Base-by-base conservation (phyloP, 2,329 filamentous ascomycete species). In the Metarhizium album region DNA sequence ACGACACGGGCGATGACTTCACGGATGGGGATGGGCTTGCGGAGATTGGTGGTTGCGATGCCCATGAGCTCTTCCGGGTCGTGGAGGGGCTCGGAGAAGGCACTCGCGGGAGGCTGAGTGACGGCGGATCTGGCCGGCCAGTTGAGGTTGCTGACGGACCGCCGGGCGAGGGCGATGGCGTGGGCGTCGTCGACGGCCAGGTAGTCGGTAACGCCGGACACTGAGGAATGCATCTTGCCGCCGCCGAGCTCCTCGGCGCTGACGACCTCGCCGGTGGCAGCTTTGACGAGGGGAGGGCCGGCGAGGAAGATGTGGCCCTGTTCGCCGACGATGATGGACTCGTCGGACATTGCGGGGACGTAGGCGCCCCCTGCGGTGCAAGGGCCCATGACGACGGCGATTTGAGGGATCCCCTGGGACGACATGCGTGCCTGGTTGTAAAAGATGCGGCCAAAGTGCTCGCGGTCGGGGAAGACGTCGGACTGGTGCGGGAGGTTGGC, bases 241-340 rank as follows among this genome's bases (percentile, higher is more conserved):
- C 91, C 91, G 45, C 91, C 91, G 1, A 98, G 78, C 33, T 95
- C 89, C 67, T 98, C 91, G 7, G 88, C 87, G 42, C 81, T 88
- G 50, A 97, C 90, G 29, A 87, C 83, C 69, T 98, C 91, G 13
- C 91, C 93, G 0, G 93, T 98, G 11, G 91, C 91, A 8, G 93
- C 93, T 70, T 96, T 95, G 55, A 98, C 93, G 1, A 98, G 76
- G 0, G 93, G 91, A 18, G 91, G 91, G 0, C 91, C 93, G 1
- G 91, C 91, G 2, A 98, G 80, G 74, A 97, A 98, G 64, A 98
- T 95, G 58, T 95, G 90, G n/a, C 91, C 91, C 67, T 96, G 90
- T 48, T 90, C 86, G 62, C 89, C 83, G 38, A 97, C 93, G 57
- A 98, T 97, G 67, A 98, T 96, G 64, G 83, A 90, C 75, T 97